Evolutionary conservation across 1,284 basidiomycete species (phyloP), one percentile per base, ranked within the genome.

Genomic region (Acaromyces ingoldii): DNA sequence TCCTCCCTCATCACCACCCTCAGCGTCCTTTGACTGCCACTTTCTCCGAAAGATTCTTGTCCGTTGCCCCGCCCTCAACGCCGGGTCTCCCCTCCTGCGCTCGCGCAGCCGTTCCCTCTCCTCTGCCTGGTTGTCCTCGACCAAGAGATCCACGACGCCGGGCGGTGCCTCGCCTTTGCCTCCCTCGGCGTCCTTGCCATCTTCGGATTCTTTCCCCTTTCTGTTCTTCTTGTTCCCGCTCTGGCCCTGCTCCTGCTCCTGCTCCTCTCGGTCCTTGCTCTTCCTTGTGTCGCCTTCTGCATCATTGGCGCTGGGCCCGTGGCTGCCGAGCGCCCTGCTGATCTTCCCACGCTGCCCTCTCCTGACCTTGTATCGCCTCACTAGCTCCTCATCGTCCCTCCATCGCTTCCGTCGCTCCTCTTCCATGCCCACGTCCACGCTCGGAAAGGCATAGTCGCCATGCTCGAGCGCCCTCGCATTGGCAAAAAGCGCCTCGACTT

Each of bases 381-480:
- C 55, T 26, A 62, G 59, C 41, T 63, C 58, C 17, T 68, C 58
- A 38, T 68, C 65, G 37, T 60, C 51, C 47, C 55, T 38, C 56
- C 57, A 58, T 22, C 58, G 29, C 17, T 38, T 22, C 15, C 56
- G 48, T 37, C 55, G 54, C 5, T 46, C 44, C 53, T 61, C 75
- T 77, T 90, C 83, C 41, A 87, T 83, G 71, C 85, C 89, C 31
- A 89, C 85, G 67, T 92, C 91, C 55, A 92, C 85, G 60, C 84
- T 85, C 0, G 89, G 89, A 73, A 93, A 95, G 63, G 87, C 84
- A 70, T 91, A 91, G 77, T 96, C 91, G 7, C 93, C 95, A 66
- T 93, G 91, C 21, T 90, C 78, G 50, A 89, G 85, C 59, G 82
- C 80, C 63, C 83, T 81, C 65, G 85, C 85, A 46, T 86, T 80